These are phyloP conservation scores for Clarireedia monteithiana DNA, from an alignment of 2,329 filamentous ascomycete species.

Conservation along the genomic window DNA sequence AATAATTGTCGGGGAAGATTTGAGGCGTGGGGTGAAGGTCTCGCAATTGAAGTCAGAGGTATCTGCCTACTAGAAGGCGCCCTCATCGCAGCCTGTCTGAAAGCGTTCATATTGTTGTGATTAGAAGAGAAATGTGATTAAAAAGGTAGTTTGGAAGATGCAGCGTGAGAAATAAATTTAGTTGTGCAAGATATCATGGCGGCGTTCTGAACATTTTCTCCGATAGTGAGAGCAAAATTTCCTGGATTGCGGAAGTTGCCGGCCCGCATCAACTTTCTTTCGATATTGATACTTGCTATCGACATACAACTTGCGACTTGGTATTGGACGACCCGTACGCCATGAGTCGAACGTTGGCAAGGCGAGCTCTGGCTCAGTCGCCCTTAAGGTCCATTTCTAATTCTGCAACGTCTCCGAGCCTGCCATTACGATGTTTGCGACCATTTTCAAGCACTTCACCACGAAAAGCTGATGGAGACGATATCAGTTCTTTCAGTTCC, in stretches of 20 bases:
- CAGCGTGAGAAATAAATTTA: constrained; percentile 14
- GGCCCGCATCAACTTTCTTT: constrained; percentile 23
- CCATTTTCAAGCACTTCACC: constrained; percentile 30
- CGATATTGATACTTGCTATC: constrained; percentile 3
- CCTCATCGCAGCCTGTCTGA: constrained; percentile 23
- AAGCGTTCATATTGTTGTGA: constrained; percentile 27
- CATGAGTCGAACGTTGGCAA: constrained; percentile 26
- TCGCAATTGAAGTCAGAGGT: constrained; percentile 24
- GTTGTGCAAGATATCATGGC: constrained; percentile 14
- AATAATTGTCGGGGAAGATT: constrained; percentile 29
- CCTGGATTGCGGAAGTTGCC: constrained; percentile 9
- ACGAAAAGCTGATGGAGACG: constrained; percentile 12
- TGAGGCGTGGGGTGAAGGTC: constrained; percentile 25
- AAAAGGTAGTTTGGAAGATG: constrained; percentile 2
- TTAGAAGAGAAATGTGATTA: constrained; percentile 3
- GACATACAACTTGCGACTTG: not conserved
- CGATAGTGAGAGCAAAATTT: constrained; percentile 13
- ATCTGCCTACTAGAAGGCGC: constrained; percentile 23
- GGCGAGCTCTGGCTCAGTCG: constrained; percentile 25
- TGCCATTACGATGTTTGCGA: constrained; percentile 19
- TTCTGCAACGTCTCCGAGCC: constrained; percentile 3
- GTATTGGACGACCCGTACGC: constrained; percentile 1
- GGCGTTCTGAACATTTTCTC: constrained; percentile 22
- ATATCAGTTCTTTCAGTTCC: not conserved
- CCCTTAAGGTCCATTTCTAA: constrained; percentile 15